Evolutionary conservation across 345 rosid genomes (phyloP), one percentile per base, ranked within the genome.

Genomic region (Dipteronia sinensis): DNA sequence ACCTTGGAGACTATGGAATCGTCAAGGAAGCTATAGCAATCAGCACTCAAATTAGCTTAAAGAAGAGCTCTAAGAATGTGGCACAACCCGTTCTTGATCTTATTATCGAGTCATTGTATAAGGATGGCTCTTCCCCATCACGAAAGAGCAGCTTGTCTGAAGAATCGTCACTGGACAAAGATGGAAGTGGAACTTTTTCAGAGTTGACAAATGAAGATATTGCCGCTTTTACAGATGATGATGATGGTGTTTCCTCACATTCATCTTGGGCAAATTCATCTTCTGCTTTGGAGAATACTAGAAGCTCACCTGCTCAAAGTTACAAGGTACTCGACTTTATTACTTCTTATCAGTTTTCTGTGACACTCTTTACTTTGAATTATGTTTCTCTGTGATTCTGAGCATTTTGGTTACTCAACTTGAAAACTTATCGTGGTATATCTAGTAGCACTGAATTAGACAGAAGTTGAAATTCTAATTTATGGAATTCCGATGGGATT

Each of bases 1-100:
- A 95, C 85, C 91, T 95, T 1, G 92, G 96, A 7, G 98, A 92
- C 58, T 89, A 88, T 67, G 98, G 97, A 71, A 77, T 89, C 76
- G 74, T 88, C 83, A 80, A 81, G 65, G 90, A 91, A 29, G 67
- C 76, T 0, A 75, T 88, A 17, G 79, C 86, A 46, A 73, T 92
- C 3, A 90, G 87, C 63, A 67, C 83, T 77, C 90, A 89, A 1
- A 81, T 95, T 75, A 88, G 67, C 76, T 85, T 88, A 63, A 95
- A 89, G 86, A 95, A 89, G 82, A 84, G 80, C 77, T 88, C 89
- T 3, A 92, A 80, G 84, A 89, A 83, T 69, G 77, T 62, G 20
- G 83, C 77, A 2, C 91, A 78, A 67, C 80, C 98, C 11, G 78
- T 88, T 76, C 85, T 95, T 81, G 86, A 86, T 84, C 75, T 93